Conservation (phyloP, 371 early-diverging fungal genomes). For the Haplosporangium sp. region DNA sequence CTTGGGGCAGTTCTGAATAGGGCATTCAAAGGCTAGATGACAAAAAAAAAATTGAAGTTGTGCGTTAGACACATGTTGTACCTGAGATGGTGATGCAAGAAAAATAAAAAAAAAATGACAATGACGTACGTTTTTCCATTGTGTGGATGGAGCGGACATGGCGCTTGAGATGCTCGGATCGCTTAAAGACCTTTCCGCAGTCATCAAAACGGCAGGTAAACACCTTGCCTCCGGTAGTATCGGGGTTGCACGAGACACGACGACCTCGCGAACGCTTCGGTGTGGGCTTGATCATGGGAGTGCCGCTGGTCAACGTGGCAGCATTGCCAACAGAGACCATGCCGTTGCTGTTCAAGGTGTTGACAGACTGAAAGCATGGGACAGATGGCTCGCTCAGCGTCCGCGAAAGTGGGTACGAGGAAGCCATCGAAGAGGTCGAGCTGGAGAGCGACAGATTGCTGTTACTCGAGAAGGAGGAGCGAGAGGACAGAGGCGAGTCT, state of each 20-base stretch:
- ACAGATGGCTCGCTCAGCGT: constrained; percentile 51
- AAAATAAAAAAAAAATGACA: constrained; percentile 1
- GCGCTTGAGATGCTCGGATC: constrained; percentile 87
- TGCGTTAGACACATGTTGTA: not conserved
- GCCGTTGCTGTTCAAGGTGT: no score
- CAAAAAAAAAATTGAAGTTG: not conserved
- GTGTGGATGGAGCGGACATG: constrained; percentile 77
- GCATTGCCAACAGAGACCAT: not conserved
- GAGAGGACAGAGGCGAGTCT: constrained; percentile 35
- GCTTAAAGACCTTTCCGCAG: constrained; percentile 85
- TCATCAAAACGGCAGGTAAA: constrained; percentile 64
- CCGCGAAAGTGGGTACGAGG: constrained; percentile 39
- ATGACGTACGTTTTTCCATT: constrained; percentile 64
- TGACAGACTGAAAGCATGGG: constrained; percentile 24
- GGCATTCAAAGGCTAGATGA: constrained; percentile 69
- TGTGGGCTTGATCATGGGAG: constrained; percentile 46
- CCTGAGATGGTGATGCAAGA: not conserved
- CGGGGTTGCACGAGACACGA: constrained; percentile 67
- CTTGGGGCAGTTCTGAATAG: constrained; percentile 80
- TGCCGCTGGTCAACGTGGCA: constrained; percentile 12
- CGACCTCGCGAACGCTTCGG: constrained; percentile 67
- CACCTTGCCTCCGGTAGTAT: constrained; percentile 58
- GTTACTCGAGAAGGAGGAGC: constrained; percentile 42
- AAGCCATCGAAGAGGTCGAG: constrained; percentile 26
- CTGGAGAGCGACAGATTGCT: constrained; percentile 26